Evolutionary conservation across 164 flowering plant species (phyloP).

Genomic region (Magnolia officinalis): DNA sequence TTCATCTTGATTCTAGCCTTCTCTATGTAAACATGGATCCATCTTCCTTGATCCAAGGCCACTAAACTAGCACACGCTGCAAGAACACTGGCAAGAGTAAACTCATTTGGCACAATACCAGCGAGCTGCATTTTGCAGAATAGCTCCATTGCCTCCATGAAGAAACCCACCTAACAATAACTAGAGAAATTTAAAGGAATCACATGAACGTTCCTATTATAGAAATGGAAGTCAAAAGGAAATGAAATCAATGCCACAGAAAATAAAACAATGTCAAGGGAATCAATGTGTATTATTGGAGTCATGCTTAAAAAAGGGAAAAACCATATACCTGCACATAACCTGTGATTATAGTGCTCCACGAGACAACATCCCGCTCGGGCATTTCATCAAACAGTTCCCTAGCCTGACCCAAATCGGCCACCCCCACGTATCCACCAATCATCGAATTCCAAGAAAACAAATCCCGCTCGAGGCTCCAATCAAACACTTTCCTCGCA

Average conservation of each 20-base stretch:
- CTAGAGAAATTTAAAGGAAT: constrained; percentile 6
- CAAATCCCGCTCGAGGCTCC: constrained; percentile 22
- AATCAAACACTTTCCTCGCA: constrained; percentile 34
- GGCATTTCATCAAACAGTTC: constrained; percentile 36
- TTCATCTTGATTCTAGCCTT: constrained; percentile 28
- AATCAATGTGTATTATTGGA: background rate
- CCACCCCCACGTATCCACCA: constrained; percentile 22
- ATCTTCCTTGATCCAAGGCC: constrained; percentile 50
- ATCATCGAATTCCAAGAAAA: constrained; percentile 43
- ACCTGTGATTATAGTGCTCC: constrained; percentile 37
- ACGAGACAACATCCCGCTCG: constrained; percentile 24
- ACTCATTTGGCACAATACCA: constrained; percentile 37
- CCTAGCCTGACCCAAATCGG: constrained; percentile 21
- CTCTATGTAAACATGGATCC: constrained; percentile 44
- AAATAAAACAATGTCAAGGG: background rate
- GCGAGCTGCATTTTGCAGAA: constrained; percentile 29
- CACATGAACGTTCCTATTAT: background rate
- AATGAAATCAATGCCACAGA: too few relatives aligned
- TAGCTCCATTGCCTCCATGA: constrained; percentile 33
- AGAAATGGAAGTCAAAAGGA: background rate
- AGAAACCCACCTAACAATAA: constrained; percentile 32
- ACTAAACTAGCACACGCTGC: constrained; percentile 43
- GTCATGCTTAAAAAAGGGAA: background rate
- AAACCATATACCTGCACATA: constrained; percentile 25
- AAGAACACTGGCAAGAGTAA: constrained; percentile 35